phyloP scores from a whole-genome alignment of 106 monocot species.

The Dendrobium officinale region DNA sequence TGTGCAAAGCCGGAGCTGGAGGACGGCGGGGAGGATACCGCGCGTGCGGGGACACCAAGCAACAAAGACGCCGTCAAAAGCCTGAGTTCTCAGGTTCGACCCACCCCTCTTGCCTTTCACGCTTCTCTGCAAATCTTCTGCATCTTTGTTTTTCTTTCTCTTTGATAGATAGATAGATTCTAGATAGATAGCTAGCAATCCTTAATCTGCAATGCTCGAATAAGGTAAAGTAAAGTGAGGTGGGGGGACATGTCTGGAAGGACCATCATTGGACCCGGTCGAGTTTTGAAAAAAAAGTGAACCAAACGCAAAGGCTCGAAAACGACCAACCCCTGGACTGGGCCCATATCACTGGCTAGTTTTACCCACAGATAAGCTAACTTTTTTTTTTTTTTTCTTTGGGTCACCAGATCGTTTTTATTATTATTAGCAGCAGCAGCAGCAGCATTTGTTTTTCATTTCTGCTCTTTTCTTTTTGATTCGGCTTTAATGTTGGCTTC shows the following conservation, averaged over 20 bases:
- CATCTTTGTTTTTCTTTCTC: not conserved
- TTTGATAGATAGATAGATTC: not conserved
- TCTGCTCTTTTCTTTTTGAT: too few species aligned
- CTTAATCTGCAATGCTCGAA: not conserved
- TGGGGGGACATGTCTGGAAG: not conserved
- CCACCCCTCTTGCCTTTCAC: not conserved
- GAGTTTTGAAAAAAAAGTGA: not conserved
- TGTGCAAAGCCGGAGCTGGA: conserved; percentile 9
- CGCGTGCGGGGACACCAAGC: conserved; percentile 9
- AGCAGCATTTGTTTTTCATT: too few species aligned
- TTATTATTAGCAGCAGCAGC: too few species aligned
- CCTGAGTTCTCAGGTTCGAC: conserved; percentile 10
- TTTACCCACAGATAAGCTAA: not conserved
- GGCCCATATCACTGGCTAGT: not conserved
- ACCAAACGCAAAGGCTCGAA: not conserved
- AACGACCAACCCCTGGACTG: conserved; percentile 3
- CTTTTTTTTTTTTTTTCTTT: not conserved
- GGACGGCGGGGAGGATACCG: conserved; percentile 2
- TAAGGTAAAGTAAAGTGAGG: not conserved
- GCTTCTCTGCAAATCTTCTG: conserved; percentile 1
- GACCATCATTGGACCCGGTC: not conserved
- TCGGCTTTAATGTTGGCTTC: too few species aligned
- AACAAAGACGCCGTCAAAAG: conserved; percentile 15
- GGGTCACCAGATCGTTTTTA: not conserved
- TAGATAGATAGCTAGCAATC: not conserved